phyloP scores from a whole-genome alignment of 1,284 basidiomycete genomes.

The Entoloma clypeatum region DNA sequence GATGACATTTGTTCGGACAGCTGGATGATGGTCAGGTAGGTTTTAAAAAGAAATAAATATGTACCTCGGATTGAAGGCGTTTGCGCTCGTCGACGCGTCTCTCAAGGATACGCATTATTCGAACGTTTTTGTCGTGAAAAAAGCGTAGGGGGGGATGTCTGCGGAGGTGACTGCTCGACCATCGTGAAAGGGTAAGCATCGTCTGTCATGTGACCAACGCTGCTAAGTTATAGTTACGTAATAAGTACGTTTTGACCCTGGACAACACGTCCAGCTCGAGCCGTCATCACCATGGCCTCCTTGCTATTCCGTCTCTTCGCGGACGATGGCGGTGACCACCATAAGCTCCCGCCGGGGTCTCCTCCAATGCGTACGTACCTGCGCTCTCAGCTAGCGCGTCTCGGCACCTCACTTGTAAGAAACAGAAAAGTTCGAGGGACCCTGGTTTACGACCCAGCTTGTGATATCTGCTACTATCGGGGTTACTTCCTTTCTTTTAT shows the following conservation, averaged over 20 bases:
- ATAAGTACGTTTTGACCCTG: too few species aligned
- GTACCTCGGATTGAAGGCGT: slow-evolving; percentile 32
- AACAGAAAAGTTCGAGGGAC: slow-evolving; percentile 74
- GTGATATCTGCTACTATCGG: slow-evolving; percentile 79
- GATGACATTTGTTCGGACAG: slow-evolving; percentile 33
- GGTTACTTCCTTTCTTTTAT: slow-evolving; percentile 75
- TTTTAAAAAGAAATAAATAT: slow-evolving; percentile 2
- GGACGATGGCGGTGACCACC: slow-evolving; percentile 15
- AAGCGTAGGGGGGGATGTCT: slow-evolving; percentile 10
- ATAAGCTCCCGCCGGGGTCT: slow-evolving; percentile 47
- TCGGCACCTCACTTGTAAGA: slow-evolving; percentile 8
- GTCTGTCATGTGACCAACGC: too few species aligned
- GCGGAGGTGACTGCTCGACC: too few species aligned
- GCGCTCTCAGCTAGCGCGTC: not conserved
- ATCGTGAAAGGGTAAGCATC: too few species aligned
- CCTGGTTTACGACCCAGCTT: slow-evolving; percentile 93
- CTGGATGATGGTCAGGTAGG: slow-evolving; percentile 15
- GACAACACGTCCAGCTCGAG: too few species aligned
- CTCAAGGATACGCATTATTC: slow-evolving; percentile 39
- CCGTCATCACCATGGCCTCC: slow-evolving; percentile 16
- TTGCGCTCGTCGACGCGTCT: slow-evolving; percentile 38
- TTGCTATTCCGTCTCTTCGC: slow-evolving; percentile 14
- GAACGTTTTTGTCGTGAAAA: slow-evolving; percentile 30
- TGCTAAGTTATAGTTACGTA: too few species aligned
- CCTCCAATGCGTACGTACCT: slow-evolving; percentile 50